Evolutionary conservation across 768 basidiomycete species (phyloP), one percentile per base, ranked within the genome.

Genomic region (Podaxis sp.): DNA sequence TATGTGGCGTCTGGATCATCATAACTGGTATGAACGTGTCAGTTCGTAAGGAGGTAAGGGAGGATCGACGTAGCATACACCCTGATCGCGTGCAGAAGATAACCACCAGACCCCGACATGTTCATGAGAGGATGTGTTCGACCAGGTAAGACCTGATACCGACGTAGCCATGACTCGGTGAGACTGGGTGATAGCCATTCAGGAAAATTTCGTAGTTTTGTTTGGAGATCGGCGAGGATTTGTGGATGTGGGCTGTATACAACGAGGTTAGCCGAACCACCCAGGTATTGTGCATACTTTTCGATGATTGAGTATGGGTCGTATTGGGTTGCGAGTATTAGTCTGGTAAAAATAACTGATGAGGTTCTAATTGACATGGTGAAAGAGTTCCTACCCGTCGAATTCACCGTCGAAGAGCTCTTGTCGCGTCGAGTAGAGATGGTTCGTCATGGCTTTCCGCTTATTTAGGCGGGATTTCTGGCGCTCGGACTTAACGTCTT

Each of bases 71-170:
- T 15, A 13, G 64, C 77, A 49, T 79, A 95, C 90, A 98, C 86
- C 84, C 93, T 93, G n/a, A 87, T 89, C 17, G 88, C 84, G 70
- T 92, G 87, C 33, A 98, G 80, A 49, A 99, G 75, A 75, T 87
- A 97, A 0, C 97, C 96, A 13, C 95, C 96, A 1, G 90, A 88
- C 11, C 93, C 93, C 22, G 92, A 89, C 63, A 87, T 92, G 61
- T 82, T 88, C 97, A 99, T 99, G 66, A 85, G 87, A 3, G 97
- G 97, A 77, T 99, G 97, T 44, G 93, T 96, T 39, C 97, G 84
- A 24, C 97, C 96, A 24, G 97, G 97, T n/a, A 99, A 80, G 57
- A 86, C 86, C 73, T 99, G 96, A 77, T 99, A 99, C 65, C 86
- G 84, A 30, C 96, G 86, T 46, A 93, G 74, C 90, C 92, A 98